A percentile compares a stretch with the other conserved stretches of the same genome.
phyloP scores from a whole-genome alignment of 106 monocot species.

The Acorus calamus region DNA sequence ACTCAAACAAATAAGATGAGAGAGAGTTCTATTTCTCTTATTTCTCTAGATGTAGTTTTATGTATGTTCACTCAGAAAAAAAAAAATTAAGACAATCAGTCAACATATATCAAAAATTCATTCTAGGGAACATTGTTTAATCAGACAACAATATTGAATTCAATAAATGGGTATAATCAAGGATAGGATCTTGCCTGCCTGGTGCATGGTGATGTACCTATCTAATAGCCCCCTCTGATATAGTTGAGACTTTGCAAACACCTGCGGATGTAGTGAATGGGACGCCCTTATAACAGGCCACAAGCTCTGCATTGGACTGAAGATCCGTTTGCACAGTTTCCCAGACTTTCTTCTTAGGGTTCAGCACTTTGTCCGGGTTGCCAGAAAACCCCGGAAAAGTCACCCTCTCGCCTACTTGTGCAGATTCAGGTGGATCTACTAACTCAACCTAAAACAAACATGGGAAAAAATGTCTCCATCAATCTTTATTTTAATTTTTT shows the following conservation, averaged over 20 bases:
- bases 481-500: no score
- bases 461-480: no score
- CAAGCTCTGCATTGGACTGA: slow-evolving; percentile 41
- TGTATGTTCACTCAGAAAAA: no score
- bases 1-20: no score
- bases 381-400: slow-evolving; percentile 55
- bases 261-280: slow-evolving; percentile 84
- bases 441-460: slow-evolving; percentile 54
- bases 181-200: no score
- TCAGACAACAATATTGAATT: no score
- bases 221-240: slow-evolving; percentile 51
- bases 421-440: slow-evolving; percentile 69
- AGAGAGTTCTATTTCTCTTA: no score
- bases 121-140: no score
- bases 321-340: slow-evolving; percentile 65
- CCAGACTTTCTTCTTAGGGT: slow-evolving; percentile 86
- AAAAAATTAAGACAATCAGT: no score
- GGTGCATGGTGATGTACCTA: slow-evolving; percentile 6
- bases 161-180: no score
- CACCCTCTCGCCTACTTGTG: slow-evolving; percentile 54
- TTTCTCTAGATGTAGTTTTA: no score
- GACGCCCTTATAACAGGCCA: slow-evolving; percentile 57
- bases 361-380: slow-evolving; percentile 55
- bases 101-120: no score
- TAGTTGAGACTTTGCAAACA: slow-evolving; percentile 70